These are phyloP conservation scores for Petunia hybrid DNA, from an alignment of 305 asterid species.

Conservation along the genomic window DNA sequence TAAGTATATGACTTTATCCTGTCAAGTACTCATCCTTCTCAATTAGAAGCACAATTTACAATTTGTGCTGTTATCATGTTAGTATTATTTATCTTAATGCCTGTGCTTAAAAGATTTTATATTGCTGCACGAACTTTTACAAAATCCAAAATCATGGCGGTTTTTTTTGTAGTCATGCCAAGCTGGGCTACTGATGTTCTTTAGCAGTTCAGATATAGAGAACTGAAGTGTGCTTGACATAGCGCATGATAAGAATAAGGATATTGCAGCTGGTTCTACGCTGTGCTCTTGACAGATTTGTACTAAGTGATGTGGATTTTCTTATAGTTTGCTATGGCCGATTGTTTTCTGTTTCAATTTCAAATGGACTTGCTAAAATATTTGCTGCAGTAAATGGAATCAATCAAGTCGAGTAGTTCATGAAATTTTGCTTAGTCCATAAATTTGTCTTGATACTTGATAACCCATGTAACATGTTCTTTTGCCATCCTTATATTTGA, in stretches of 20 bases:
- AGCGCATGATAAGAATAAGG: constrained; percentile 11
- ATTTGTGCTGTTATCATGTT: background rate
- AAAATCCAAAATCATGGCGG: no score
- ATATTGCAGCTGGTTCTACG: background rate
- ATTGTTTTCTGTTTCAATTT: background rate
- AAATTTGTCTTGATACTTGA: constrained; percentile 12
- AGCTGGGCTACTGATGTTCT: background rate
- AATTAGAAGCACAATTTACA: constrained; percentile 3
- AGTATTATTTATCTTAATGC: background rate
- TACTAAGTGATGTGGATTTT: constrained; percentile 3
- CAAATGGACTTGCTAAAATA: background rate
- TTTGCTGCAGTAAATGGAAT: background rate
- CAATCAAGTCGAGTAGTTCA: constrained; percentile 6
- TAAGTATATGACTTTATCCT: constrained; percentile 45
- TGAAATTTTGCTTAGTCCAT: constrained; percentile 5
- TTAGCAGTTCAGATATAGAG: background rate
- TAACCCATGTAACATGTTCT: constrained; percentile 6
- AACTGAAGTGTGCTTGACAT: constrained; percentile 15
- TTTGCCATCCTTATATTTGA: constrained; percentile 27
- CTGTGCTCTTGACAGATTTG: background rate
- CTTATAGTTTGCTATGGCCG: background rate
- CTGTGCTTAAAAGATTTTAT: no score
- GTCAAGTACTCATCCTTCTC: background rate
- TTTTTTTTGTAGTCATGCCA: no score
- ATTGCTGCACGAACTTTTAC: no score